Conservation (phyloP, 176 grass and related monocot genomes). For the Eleusine indica region DNA sequence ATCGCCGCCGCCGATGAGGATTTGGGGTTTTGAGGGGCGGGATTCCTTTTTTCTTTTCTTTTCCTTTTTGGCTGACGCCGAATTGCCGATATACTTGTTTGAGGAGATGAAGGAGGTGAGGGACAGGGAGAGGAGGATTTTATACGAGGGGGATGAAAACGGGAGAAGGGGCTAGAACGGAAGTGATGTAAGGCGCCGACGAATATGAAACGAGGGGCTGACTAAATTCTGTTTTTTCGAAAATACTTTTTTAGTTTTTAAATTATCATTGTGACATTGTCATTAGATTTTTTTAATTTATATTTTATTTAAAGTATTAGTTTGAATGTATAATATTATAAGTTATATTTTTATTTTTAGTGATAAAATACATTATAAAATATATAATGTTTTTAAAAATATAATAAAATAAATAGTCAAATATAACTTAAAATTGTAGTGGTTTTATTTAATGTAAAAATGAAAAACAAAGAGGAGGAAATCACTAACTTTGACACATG, state of each 20-base stretch:
- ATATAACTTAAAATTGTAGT: too few species aligned
- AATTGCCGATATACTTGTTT: background rate
- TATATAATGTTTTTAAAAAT: too few species aligned
- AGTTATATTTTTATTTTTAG: too few species aligned
- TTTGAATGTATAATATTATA: too few species aligned
- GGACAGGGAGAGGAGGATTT: background rate
- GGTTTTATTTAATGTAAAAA: too few species aligned
- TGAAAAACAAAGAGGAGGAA: too few species aligned
- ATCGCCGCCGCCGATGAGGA: conserved; percentile 37
- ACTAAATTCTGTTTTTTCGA: background rate
- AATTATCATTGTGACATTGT: too few species aligned
- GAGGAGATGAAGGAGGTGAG: background rate
- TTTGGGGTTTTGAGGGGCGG: conserved; percentile 20
- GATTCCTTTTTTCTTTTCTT: background rate
- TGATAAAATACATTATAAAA: too few species aligned
- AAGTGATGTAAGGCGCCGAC: background rate
- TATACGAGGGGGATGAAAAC: background rate
- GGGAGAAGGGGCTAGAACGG: conserved; percentile 19
- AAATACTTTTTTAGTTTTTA: background rate
- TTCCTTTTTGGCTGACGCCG: background rate
- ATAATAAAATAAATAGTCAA: too few species aligned
- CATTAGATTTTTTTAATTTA: too few species aligned
- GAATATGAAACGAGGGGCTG: background rate
- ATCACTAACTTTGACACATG: too few species aligned
- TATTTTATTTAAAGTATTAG: background rate